phyloP scores from a whole-genome alignment of 768 basidiomycete genomes.

The Strobilomyces confusus region DNA sequence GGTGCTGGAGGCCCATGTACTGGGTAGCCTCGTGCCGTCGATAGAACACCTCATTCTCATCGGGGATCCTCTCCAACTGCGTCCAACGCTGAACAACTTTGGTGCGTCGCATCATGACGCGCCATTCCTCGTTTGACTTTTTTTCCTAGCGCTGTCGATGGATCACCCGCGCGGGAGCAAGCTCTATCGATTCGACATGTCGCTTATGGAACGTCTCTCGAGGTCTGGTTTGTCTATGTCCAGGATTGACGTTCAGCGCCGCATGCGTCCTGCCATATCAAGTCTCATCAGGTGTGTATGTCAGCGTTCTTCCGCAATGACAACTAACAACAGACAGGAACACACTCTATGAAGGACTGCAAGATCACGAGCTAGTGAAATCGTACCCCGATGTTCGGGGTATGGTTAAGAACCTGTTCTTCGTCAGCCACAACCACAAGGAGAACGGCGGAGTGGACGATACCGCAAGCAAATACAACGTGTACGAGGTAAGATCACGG shows the following conservation, averaged over 20 bases:
- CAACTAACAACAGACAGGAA: slow-evolving; percentile 31
- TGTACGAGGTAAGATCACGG: slow-evolving; percentile 61
- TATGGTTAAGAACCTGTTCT: slow-evolving; percentile 60
- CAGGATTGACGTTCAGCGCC: slow-evolving; percentile 63
- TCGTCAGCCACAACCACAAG: slow-evolving; percentile 56
- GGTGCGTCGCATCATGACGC: slow-evolving; percentile 33
- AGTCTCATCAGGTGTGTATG: slow-evolving; percentile 34
- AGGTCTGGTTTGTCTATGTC: slow-evolving; percentile 59
- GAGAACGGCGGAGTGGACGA: slow-evolving; percentile 62
- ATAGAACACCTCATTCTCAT: slow-evolving; percentile 75
- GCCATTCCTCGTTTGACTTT: background rate
- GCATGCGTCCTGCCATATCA: slow-evolving; percentile 73
- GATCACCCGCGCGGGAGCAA: slow-evolving; percentile 54
- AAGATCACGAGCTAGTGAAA: slow-evolving; percentile 52
- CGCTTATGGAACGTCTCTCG: slow-evolving; percentile 72
- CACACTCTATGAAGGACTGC: slow-evolving; percentile 57
- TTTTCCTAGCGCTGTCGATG: slow-evolving; percentile 56
- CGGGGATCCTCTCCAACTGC: slow-evolving; percentile 75
- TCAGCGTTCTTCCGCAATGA: background rate
- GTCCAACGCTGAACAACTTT: slow-evolving; percentile 63
- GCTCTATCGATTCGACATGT: slow-evolving; percentile 66
- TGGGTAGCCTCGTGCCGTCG: slow-evolving; percentile 58
- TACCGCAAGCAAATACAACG: slow-evolving; percentile 63
- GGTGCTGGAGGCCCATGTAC: slow-evolving; percentile 73
- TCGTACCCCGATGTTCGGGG: slow-evolving; percentile 57